A percentile compares a stretch with the other conserved stretches of the same genome.
phyloP scores from a whole-genome alignment of 371 early-diverging fungal species.

The Mucor plumbeus region DNA sequence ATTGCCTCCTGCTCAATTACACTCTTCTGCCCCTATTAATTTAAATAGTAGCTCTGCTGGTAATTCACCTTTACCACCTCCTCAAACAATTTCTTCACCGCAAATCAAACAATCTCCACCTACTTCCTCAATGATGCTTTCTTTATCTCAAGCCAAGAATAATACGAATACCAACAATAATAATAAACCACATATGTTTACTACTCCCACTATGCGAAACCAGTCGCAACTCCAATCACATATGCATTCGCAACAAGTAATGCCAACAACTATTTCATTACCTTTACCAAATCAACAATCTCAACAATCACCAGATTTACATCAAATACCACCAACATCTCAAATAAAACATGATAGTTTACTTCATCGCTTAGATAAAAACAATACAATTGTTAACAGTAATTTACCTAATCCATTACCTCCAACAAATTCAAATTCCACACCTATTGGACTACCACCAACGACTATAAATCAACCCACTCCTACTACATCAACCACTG shows the following conservation, averaged over 20 bases:
- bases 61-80: slow-evolving; percentile 17
- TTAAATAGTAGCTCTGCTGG: slow-evolving; percentile 6
- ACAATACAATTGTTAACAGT: background rate
- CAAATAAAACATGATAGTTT: background rate
- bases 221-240: slow-evolving; percentile 31
- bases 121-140: slow-evolving; percentile 18
- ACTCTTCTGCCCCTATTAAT: slow-evolving; percentile 22
- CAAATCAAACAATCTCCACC: slow-evolving; percentile 28
- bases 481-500: background rate
- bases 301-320: slow-evolving; percentile 6
- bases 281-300: slow-evolving; percentile 17
- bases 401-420: background rate
- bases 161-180: background rate
- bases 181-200: slow-evolving; percentile 13
- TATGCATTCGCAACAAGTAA: slow-evolving; percentile 4
- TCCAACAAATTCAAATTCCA: background rate
- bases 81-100: slow-evolving; percentile 20
- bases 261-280: slow-evolving; percentile 10
- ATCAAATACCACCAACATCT: slow-evolving; percentile 1
- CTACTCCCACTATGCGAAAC: slow-evolving; percentile 25
- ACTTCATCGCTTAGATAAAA: slow-evolving; percentile 8
- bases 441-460: background rate
- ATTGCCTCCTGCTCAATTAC: slow-evolving; percentile 18
- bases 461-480: background rate
- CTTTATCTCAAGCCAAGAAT: slow-evolving; percentile 12